A percentile compares a stretch with the other conserved stretches of the same genome.
These are phyloP conservation scores for Vitis rupestris DNA, from an alignment of 164 flowering plant species.

Conservation along the genomic window DNA sequence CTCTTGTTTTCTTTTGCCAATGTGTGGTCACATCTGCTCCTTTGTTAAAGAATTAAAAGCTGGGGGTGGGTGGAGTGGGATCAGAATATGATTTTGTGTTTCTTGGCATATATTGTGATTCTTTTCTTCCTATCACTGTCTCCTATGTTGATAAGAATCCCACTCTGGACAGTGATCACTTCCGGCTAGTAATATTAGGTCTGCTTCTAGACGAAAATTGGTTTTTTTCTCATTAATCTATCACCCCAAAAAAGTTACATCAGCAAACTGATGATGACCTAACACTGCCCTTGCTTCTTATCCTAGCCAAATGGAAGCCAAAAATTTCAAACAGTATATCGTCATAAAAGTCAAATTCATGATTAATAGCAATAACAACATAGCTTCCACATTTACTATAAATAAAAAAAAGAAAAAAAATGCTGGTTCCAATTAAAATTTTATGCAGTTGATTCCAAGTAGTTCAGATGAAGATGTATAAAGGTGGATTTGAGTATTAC, in stretches of 20 bases:
- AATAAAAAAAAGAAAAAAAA: too few species aligned
- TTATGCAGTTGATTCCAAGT: too few species aligned
- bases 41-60: conserved; percentile 32
- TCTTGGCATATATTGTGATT: conserved; percentile 28
- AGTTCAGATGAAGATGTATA: too few species aligned
- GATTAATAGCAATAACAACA: too few species aligned
- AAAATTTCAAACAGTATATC: too few species aligned
- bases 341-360: too few species aligned
- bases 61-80: conserved; percentile 35
- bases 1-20: conserved; percentile 7
- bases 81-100: conserved; percentile 40
- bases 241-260: not conserved
- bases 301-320: not conserved
- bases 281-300: not conserved
- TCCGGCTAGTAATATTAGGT: not conserved
- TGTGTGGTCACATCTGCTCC: conserved; percentile 40
- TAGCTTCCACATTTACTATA: too few species aligned
- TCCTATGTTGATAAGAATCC: conserved; percentile 49
- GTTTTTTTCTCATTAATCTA: too few species aligned
- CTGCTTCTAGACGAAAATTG: not conserved
- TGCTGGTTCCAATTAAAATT: too few species aligned
- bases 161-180: conserved; percentile 26
- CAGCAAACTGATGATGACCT: not conserved
- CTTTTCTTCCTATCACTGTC: conserved; percentile 38
- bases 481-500: too few species aligned